Evolutionary conservation across 371 early-diverging fungal species (phyloP), one percentile per base, ranked within the genome.

Genomic region (Rhizomucor miehei): DNA sequence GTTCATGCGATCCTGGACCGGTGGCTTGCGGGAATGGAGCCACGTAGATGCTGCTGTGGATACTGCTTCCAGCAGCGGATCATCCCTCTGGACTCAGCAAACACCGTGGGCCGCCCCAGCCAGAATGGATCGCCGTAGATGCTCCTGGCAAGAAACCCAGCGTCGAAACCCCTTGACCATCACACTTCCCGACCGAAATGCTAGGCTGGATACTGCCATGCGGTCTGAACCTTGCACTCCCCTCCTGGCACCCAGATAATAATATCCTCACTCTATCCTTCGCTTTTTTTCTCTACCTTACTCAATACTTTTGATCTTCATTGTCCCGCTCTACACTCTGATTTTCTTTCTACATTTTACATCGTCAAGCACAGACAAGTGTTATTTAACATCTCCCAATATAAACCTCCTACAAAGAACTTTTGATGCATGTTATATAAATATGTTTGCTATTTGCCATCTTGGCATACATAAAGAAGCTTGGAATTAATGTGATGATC

Each of bases 1-100:
- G 17, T 76, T 76, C 50, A 65, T 76, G 51, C 70, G 71, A 35
- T 60, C 37, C n/a, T 76, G 76, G 76, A 76, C 76, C 37, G 72
- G 76, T 52, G 67, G 71, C 39, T 71, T 59, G 66, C 60, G 63
- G 29, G 60, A 56, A 14, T 69, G 70, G 70, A 44, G 17, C 21
- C 44, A 54, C 40, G 45, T 36, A 23, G 38, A 51, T 51, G 36
- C 6, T 41, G 39, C 24, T 39, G 51, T 36, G 17, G 39, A 38
- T 8, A 55, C 51, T 12, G 17, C 39, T 43, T 36, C 52, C 39
- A 46, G 41, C 20, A 45, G 37, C 23, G 56, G 51, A 20, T 56
- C 55, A 19, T 72, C 73, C 1, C 52, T 72, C 1, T 72, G 67
- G 73, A 59, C 73, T 6, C 61, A 64, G 16, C 70, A 62, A 52